phyloP scores from a whole-genome alignment of 2,329 filamentous ascomycete species.

The Ceratocystis albifundus region DNA sequence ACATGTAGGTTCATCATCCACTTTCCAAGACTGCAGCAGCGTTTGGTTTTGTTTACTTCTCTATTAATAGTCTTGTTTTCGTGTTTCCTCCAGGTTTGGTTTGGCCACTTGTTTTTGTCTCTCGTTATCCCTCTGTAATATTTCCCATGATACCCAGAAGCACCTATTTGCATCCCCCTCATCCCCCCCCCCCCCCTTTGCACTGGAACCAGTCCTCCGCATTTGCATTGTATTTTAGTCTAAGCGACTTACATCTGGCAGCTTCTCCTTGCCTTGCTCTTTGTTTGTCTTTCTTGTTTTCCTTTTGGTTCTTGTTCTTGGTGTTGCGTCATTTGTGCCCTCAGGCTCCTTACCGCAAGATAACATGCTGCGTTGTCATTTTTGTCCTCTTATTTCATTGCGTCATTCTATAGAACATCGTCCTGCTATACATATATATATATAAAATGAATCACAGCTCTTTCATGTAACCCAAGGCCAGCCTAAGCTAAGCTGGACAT shows the following conservation, averaged over 20 bases:
- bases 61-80: neutral
- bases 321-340: neutral
- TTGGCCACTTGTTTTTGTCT: neutral
- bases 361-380: neutral
- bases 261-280: neutral
- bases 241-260: neutral
- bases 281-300: neutral
- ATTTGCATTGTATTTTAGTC: conserved; percentile 9
- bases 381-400: neutral
- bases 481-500: neutral
- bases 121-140: neutral
- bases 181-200: neutral
- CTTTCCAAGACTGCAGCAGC: neutral
- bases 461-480: neutral
- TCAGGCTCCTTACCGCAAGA: neutral
- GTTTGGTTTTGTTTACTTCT: neutral
- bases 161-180: neutral
- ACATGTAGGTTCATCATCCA: neutral
- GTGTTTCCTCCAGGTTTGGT: neutral
- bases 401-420: neutral
- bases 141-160: conserved; percentile 9
- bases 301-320: neutral
- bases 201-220: conserved; percentile 6
- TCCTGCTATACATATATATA: neutral
- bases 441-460: neutral